Percentiles rank a stretch among this genome's conserved stretches.
Conservation (phyloP, 257 asterid genomes). For the Anisodus tanguticus region DNA sequence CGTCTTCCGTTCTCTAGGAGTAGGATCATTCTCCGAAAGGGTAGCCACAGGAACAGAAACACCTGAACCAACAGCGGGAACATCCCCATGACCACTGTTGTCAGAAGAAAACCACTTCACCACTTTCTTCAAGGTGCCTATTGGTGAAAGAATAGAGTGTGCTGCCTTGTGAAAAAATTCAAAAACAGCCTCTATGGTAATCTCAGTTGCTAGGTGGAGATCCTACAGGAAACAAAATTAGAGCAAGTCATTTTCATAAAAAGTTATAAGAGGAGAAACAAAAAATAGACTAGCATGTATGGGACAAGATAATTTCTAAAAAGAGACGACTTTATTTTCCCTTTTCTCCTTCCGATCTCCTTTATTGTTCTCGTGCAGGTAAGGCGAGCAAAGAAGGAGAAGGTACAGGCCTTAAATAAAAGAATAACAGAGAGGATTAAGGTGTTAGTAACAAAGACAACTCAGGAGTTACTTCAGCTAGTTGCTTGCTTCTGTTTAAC, state of each 20-base stretch:
- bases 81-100: slow-evolving; percentile 39
- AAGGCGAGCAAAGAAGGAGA: background rate
- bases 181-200: slow-evolving; percentile 76
- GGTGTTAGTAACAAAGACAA: background rate
- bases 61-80: slow-evolving; percentile 46
- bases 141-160: slow-evolving; percentile 75
- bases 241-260: slow-evolving; percentile 23
- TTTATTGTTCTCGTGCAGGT: background rate
- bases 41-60: slow-evolving; percentile 55
- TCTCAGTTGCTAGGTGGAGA: slow-evolving; percentile 86
- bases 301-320: background rate
- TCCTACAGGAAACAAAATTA: slow-evolving; percentile 56
- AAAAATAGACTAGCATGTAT: background rate
- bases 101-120: slow-evolving; percentile 59
- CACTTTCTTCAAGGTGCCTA: slow-evolving; percentile 58
- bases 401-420: background rate
- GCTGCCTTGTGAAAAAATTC: slow-evolving; percentile 83
- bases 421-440: background rate
- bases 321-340: slow-evolving; percentile 3
- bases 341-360: background rate
- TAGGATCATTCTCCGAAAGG: slow-evolving; percentile 71
- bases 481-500: background rate
- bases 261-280: background rate
- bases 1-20: slow-evolving; percentile 65
- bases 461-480: slow-evolving; percentile 13